These are phyloP conservation scores for Dryadomyces sulphureus DNA, from an alignment of 2,329 filamentous ascomycete genomes.

Conservation along the genomic window DNA sequence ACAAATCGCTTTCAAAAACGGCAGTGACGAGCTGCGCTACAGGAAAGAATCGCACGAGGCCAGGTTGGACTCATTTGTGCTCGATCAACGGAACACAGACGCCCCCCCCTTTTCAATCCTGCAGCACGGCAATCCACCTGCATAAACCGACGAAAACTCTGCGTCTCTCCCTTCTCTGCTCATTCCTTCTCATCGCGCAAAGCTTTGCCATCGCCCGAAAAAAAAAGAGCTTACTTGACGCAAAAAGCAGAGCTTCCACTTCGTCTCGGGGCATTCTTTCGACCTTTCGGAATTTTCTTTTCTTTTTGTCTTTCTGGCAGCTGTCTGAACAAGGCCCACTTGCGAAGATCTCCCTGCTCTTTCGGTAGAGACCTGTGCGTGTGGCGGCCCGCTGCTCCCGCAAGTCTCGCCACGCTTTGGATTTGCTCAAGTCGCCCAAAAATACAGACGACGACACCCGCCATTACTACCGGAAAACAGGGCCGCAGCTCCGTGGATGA, in stretches of 20 bases:
- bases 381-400: background rate
- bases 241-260: background rate
- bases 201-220: background rate
- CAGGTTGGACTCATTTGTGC: background rate
- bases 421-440: background rate
- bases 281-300: no score
- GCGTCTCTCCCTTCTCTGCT: background rate
- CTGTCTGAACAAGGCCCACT: background rate
- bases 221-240: background rate
- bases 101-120: background rate
- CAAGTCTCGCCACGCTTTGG: background rate
- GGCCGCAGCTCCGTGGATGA: background rate
- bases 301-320: no score
- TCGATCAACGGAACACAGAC: conserved; percentile 3
- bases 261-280: background rate
- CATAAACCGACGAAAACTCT: background rate
- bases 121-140: conserved; percentile 1
- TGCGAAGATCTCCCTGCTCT: background rate
- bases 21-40: conserved; percentile 1
- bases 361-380: background rate
- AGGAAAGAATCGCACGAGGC: conserved; percentile 1
- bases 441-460: background rate
- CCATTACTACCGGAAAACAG: background rate
- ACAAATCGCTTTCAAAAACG: background rate
- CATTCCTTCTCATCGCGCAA: background rate